Percentiles rank a stretch among this genome's conserved stretches.
phyloP scores from a whole-genome alignment of 768 basidiomycete genomes.

The Collybia sp. region DNA sequence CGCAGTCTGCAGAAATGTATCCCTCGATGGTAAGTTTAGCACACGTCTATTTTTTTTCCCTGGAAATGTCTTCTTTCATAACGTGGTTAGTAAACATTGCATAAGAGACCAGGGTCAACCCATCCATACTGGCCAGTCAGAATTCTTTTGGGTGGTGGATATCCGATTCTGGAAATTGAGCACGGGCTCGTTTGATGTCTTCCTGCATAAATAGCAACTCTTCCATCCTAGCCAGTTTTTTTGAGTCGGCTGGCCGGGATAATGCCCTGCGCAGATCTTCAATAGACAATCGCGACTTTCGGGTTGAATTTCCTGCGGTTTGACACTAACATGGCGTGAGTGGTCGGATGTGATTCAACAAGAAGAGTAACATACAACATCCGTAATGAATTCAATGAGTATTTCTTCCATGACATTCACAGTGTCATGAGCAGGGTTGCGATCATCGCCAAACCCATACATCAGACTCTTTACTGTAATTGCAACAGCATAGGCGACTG shows the following conservation, averaged over 20 bases:
- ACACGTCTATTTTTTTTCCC: too few relatives aligned
- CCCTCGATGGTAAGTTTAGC: too few relatives aligned
- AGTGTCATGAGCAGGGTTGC: conserved; percentile 82
- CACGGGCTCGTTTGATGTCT: conserved; percentile 85
- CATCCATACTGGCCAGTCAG: conserved; percentile 14
- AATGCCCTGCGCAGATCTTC: conserved; percentile 82
- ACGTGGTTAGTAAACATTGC: too few relatives aligned
- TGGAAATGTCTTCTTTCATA: too few relatives aligned
- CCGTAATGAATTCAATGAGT: conserved; percentile 83
- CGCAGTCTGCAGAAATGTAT: too few relatives aligned
- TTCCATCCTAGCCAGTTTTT: conserved; percentile 90
- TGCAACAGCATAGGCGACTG: conserved; percentile 5
- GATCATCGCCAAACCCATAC: conserved; percentile 94
- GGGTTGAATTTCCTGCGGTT: conserved; percentile 63
- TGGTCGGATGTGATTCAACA: conserved; percentile 4
- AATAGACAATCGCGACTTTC: conserved; percentile 73
- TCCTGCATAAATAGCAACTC: conserved; percentile 92
- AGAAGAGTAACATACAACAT: conserved; percentile 59
- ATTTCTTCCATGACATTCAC: conserved; percentile 94
- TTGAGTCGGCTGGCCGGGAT: conserved; percentile 82
- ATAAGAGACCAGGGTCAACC: not conserved
- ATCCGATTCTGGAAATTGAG: conserved; percentile 60
- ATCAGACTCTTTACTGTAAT: conserved; percentile 72
- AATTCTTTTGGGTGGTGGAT: conserved; percentile 41
- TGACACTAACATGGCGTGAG: conserved; percentile 48